Percentiles rank a stretch among this genome's conserved stretches.
These are phyloP conservation scores for Dactylellina drechsleri DNA, from an alignment of 2,329 filamentous ascomycete species.

Conservation along the genomic window DNA sequence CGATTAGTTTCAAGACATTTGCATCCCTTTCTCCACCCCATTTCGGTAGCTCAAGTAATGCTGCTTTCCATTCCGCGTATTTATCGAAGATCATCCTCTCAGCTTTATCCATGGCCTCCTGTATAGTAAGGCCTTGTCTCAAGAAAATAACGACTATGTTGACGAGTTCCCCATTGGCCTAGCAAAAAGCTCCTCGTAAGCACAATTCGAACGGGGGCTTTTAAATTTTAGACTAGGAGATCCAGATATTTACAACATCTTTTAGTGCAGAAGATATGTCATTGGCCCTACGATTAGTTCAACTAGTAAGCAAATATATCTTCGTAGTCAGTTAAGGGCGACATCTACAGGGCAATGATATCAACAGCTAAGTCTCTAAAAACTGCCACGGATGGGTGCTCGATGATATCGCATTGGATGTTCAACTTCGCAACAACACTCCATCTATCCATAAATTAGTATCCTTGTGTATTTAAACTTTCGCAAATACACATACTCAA, in stretches of 20 bases:
- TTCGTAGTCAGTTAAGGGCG: no score
- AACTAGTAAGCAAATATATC: no score
- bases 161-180: neutral
- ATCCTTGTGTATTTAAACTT: neutral
- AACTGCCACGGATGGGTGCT: slow-evolving; percentile 55
- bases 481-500: slow-evolving; percentile 53
- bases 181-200: no score
- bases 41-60: slow-evolving; percentile 56
- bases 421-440: slow-evolving; percentile 36
- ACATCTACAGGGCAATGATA: slow-evolving; percentile 54
- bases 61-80: slow-evolving; percentile 57
- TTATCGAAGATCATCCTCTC: slow-evolving; percentile 57
- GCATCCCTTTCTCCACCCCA: slow-evolving; percentile 58
- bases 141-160: slow-evolving; percentile 56
- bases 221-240: no score
- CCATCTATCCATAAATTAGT: slow-evolving; percentile 11
- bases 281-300: slow-evolving; percentile 49
- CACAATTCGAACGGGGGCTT: no score
- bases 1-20: slow-evolving; percentile 56
- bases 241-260: slow-evolving; percentile 43
- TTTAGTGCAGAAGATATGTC: slow-evolving; percentile 57
- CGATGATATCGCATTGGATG: slow-evolving; percentile 52
- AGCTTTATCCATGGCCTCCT: slow-evolving; percentile 58
- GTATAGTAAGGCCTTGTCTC: slow-evolving; percentile 54
- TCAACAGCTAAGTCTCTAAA: slow-evolving; percentile 56